Evolutionary conservation across 352 stramenopile species (phyloP).

Genomic region (Globisporangium orthogonon): DNA sequence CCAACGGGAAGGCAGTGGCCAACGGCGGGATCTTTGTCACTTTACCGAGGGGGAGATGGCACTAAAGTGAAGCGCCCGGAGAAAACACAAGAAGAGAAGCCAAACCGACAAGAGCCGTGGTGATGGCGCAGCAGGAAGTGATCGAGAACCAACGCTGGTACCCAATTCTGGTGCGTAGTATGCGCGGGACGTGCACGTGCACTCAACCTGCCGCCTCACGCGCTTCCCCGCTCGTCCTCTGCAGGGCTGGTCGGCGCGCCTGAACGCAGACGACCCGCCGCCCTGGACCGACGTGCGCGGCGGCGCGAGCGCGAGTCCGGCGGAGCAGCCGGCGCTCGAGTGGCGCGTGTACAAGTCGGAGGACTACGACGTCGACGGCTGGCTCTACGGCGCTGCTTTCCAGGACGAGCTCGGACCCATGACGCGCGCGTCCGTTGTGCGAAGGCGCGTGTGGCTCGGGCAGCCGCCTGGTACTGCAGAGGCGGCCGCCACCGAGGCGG

Average conservation of each 20-base stretch:
- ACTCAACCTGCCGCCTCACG: no score
- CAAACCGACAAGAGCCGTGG: background rate
- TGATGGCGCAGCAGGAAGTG: constrained; percentile 53
- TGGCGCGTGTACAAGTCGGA: constrained; percentile 81
- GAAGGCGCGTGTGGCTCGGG: constrained; percentile 79
- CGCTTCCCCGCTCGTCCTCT: background rate
- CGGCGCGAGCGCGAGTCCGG: constrained; percentile 33
- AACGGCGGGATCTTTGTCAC: no score
- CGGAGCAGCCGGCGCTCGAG: constrained; percentile 50
- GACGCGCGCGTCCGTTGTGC: constrained; percentile 55
- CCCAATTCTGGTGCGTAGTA: constrained; percentile 47
- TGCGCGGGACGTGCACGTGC: no score
- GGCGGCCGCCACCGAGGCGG: constrained; percentile 2
- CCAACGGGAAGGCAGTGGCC: no score
- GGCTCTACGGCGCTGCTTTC: constrained; percentile 76
- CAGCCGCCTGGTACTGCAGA: constrained; percentile 22
- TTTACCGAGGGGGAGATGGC: no score
- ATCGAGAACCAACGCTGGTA: constrained; percentile 88
- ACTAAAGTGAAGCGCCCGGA: no score
- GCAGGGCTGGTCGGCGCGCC: constrained; percentile 66
- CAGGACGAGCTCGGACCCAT: constrained; percentile 54
- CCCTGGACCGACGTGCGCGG: constrained; percentile 52
- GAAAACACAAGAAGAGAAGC: no score
- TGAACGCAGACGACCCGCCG: constrained; percentile 67
- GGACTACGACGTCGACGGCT: constrained; percentile 83